phyloP scores from a whole-genome alignment of 2,329 filamentous ascomycete genomes.

The Colletotrichum orchidophilum region DNA sequence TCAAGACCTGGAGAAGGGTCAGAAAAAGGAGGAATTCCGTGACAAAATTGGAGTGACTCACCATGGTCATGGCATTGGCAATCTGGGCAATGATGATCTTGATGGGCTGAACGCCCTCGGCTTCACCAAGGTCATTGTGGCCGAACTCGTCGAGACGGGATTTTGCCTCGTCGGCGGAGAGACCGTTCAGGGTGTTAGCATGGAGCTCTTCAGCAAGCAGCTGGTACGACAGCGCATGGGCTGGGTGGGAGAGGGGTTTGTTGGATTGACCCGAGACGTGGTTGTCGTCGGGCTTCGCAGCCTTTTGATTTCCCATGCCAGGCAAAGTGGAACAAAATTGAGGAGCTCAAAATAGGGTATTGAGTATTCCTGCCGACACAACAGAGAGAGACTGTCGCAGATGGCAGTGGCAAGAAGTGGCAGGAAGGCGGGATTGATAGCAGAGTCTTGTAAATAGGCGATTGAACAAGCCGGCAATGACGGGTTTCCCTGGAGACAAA shows the following conservation, averaged over 20 bases:
- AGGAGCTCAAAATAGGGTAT: too few species aligned
- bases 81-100: slow-evolving; percentile 71
- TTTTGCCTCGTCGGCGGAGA: slow-evolving; percentile 60
- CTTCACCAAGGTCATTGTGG: slow-evolving; percentile 67
- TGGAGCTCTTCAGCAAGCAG: slow-evolving; percentile 61
- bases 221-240: slow-evolving; percentile 63
- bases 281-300: slow-evolving; percentile 37
- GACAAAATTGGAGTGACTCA: not conserved
- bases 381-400: not conserved
- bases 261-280: slow-evolving; percentile 46
- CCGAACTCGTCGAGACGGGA: slow-evolving; percentile 64
- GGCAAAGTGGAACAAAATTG: not conserved
- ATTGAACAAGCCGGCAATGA: not conserved
- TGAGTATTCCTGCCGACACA: too few species aligned
- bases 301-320: slow-evolving; percentile 11
- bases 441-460: not conserved
- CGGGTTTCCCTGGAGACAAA: not conserved
- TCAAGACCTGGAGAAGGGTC: slow-evolving; percentile 45
- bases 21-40: not conserved
- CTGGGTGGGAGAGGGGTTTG: slow-evolving; percentile 61
- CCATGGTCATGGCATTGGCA: slow-evolving; percentile 74
- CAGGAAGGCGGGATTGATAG: too few species aligned
- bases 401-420: too few species aligned
- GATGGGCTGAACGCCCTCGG: slow-evolving; percentile 61
- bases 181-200: slow-evolving; percentile 63